Evolutionary conservation across 2,329 filamentous ascomycete genomes (phyloP), one percentile per base, ranked within the genome.

Genomic region (Fusarium coicis): DNA sequence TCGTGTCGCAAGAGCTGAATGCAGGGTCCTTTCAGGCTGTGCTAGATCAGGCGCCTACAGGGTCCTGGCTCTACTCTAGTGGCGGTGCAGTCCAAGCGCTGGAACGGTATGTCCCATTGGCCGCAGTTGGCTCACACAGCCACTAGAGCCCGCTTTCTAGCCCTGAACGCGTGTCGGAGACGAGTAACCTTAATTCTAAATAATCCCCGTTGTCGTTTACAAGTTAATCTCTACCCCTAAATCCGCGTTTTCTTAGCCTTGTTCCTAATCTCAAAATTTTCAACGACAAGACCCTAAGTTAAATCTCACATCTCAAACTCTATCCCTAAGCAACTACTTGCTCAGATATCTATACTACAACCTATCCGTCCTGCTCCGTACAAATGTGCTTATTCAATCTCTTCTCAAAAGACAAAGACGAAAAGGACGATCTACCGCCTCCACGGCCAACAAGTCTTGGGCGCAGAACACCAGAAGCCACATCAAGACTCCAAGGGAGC

Each of bases 331-430:
- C 0, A 5, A 10, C 23, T 7, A 23, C 19, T 3, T 0, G 6
- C 18, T 15, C n/a, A 18, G 8, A 8, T 8, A 40, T 12, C 7
- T 2, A 40, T 14, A 7, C 6, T 5, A 5, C 15, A 37, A 18
- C 43, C 7, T 26, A 14, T 21, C 34, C 34, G 1, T 2, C 5
- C 16, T 10, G 3, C n/a, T n/a, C n/a, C n/a, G n/a, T n/a, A n/a
- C 28, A 23, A 34, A 73, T 73, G 70, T 74, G 70, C 30, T 23
- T 73, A 14, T 73, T 66, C 53, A 74, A 61, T 21, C 40, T 74
- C 30, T 73, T 74, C 44, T 73, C 70, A 37, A 67, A 63, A 67
- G 23, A 39, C 18, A 53, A 57, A 19, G 54, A 71, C 19, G 40
- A 67, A 39, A 42, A 52, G 55, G 32, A 69, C 40, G 19, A 71